Evolutionary conservation across 2,329 filamentous ascomycete genomes (phyloP).

Genomic region (Penicillium hordei): DNA sequence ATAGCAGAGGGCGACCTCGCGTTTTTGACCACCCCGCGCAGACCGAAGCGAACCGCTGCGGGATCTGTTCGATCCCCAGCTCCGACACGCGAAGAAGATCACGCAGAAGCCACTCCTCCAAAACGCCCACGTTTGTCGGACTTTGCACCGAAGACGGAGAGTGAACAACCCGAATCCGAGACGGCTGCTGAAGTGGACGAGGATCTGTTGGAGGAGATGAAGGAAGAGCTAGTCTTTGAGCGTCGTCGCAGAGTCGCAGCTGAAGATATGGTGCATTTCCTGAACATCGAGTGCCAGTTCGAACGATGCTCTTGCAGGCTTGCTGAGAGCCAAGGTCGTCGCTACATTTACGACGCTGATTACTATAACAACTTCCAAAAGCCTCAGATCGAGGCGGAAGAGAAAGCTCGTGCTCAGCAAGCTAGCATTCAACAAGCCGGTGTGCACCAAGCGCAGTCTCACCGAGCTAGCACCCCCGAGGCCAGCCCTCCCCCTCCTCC

Average conservation of each 20-base stretch:
- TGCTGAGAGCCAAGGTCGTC: conserved; percentile 42
- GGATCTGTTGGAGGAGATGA: conserved; percentile 46
- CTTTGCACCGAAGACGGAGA: conserved; percentile 19
- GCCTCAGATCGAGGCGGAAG: conserved; percentile 20
- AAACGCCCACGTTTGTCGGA: conserved; percentile 38
- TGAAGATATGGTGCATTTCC: conserved; percentile 56
- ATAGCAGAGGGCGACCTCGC: conserved; percentile 35
- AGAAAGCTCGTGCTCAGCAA: conserved; percentile 8
- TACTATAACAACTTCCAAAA: conserved; percentile 27
- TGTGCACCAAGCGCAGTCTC: background rate
- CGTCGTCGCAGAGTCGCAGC: conserved; percentile 52
- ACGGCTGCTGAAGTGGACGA: conserved; percentile 34
- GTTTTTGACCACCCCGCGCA: conserved; percentile 33
- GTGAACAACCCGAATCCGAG: conserved; percentile 29
- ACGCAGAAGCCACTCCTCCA: conserved; percentile 32
- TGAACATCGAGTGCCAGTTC: conserved; percentile 53
- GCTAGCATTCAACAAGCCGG: conserved; percentile 1
- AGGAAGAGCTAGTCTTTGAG: conserved; percentile 54
- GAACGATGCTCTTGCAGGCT: conserved; percentile 49
- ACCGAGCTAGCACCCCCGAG: background rate
- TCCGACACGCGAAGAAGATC: conserved; percentile 10
- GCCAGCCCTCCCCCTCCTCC: conserved; percentile 6
- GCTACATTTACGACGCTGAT: conserved; percentile 43
- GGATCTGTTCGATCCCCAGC: conserved; percentile 28
- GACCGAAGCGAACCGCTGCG: conserved; percentile 36